phyloP scores from a whole-genome alignment of 768 basidiomycete species.

The Auriscalpium vulgare region DNA sequence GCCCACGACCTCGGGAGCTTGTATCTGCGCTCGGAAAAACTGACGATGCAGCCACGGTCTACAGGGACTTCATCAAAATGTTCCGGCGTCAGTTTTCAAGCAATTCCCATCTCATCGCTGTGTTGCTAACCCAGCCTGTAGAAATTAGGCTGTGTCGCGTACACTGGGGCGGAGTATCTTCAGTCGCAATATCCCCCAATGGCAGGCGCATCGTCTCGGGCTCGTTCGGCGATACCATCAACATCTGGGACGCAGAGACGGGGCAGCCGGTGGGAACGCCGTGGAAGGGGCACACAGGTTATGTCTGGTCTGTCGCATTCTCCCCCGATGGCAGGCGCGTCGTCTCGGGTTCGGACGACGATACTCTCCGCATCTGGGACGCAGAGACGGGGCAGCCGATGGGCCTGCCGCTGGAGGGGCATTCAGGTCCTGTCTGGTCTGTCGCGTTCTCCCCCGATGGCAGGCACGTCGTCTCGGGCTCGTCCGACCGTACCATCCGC shows the following conservation, averaged over 20 bases:
- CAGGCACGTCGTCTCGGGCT: too few species aligned
- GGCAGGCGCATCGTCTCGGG: neutral
- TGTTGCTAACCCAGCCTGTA: too few species aligned
- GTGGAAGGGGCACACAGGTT: neutral
- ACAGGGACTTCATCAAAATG: too few species aligned
- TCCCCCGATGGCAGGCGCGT: neutral
- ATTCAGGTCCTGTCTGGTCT: too few species aligned
- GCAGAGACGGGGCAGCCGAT: neutral
- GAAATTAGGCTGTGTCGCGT: too few species aligned
- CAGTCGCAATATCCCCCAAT: slow-evolving; percentile 11
- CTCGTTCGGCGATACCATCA: neutral
- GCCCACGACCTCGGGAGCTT: too few species aligned
- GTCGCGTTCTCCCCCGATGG: too few species aligned
- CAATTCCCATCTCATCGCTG: too few species aligned
- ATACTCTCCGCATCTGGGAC: slow-evolving; percentile 7
- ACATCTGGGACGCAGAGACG: neutral
- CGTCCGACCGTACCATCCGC: too few species aligned
- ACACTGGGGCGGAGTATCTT: slow-evolving; percentile 35
- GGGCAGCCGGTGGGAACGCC: neutral
- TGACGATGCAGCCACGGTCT: too few species aligned
- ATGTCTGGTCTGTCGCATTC: neutral
- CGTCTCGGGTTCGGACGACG: slow-evolving; percentile 1
- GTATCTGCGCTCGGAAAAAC: too few species aligned
- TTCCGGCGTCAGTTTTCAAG: too few species aligned
- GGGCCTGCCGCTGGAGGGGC: neutral